Percentiles rank a stretch among this genome's conserved stretches.
phyloP scores from a whole-genome alignment of 352 stramenopile species.

The Elongisporangium prolatum region DNA sequence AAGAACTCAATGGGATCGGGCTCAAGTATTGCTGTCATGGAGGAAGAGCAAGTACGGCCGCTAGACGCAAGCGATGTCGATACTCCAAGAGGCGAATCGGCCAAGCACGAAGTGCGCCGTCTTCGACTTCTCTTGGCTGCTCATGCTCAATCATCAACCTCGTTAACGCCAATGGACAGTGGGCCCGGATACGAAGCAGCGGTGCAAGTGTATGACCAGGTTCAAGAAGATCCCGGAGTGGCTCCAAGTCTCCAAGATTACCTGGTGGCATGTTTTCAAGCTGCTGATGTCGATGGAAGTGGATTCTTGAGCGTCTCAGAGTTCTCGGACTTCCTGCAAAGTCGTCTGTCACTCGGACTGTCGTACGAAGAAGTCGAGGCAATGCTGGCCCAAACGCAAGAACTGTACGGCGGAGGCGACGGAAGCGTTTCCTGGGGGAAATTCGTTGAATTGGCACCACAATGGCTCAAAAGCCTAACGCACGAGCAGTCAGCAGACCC shows the following conservation, averaged over 20 bases:
- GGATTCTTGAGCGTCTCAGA: conserved; percentile 16
- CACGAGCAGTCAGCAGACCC: conserved; percentile 3
- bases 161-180: not conserved
- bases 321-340: conserved; percentile 14
- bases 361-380: conserved; percentile 13
- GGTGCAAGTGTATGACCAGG: not conserved
- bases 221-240: not conserved
- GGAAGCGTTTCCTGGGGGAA: conserved; percentile 17
- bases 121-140: conserved; percentile 8
- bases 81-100: conserved; percentile 10
- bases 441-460: conserved; percentile 17
- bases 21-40: conserved; percentile 6
- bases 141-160: conserved; percentile 1
- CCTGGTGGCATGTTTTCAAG: conserved; percentile 14
- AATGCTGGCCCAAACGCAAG: conserved; percentile 8
- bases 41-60: conserved; percentile 8
- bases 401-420: conserved; percentile 6
- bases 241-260: conserved; percentile 16
- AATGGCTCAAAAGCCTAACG: conserved; percentile 18
- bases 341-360: conserved; percentile 16
- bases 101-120: conserved; percentile 17
- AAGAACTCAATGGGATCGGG: conserved; percentile 7
- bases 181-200: not conserved
- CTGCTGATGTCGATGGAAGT: conserved; percentile 17
- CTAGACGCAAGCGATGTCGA: conserved; percentile 21